Conservation (phyloP, 495 filamentous ascomycete genomes). For the Hyaloscypha bicolor region DNA sequence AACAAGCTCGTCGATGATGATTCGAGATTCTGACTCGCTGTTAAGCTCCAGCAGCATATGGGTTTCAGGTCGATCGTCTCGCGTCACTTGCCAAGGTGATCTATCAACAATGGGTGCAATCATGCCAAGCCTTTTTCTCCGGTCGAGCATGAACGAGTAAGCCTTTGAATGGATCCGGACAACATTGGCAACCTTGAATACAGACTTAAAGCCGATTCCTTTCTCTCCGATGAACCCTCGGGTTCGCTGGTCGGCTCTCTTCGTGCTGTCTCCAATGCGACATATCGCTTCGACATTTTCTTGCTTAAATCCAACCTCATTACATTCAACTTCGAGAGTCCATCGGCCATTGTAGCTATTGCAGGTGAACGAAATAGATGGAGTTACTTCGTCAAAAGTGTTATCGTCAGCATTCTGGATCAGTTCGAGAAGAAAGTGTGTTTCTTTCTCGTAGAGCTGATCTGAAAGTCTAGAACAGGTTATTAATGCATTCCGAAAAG, state of each 20-base stretch:
- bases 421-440: slow-evolving; percentile 38
- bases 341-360: neutral
- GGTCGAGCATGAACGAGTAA: slow-evolving; percentile 41
- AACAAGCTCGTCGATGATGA: neutral
- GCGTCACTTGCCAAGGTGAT: neutral
- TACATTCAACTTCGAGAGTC: slow-evolving; percentile 35
- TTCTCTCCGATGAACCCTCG: slow-evolving; percentile 48
- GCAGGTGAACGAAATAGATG: slow-evolving; percentile 4
- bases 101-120: slow-evolving; percentile 4
- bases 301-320: slow-evolving; percentile 45
- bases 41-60: neutral
- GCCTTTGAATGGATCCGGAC: slow-evolving; percentile 43
- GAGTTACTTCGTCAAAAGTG: slow-evolving; percentile 21
- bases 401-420: slow-evolving; percentile 52
- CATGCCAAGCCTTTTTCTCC: slow-evolving; percentile 2
- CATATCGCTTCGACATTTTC: slow-evolving; percentile 41
- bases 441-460: slow-evolving; percentile 9
- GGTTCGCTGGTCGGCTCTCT: slow-evolving; percentile 22
- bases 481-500: too few relatives aligned
- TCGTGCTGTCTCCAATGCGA: slow-evolving; percentile 41
- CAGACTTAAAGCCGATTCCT: slow-evolving; percentile 52
- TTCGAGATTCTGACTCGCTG: neutral
- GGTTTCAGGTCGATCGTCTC: too few relatives aligned
- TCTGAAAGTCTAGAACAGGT: slow-evolving; percentile 1
- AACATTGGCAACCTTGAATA: slow-evolving; percentile 46